phyloP scores from a whole-genome alignment of 768 basidiomycete genomes.

The Sporobolomyces roseus region DNA sequence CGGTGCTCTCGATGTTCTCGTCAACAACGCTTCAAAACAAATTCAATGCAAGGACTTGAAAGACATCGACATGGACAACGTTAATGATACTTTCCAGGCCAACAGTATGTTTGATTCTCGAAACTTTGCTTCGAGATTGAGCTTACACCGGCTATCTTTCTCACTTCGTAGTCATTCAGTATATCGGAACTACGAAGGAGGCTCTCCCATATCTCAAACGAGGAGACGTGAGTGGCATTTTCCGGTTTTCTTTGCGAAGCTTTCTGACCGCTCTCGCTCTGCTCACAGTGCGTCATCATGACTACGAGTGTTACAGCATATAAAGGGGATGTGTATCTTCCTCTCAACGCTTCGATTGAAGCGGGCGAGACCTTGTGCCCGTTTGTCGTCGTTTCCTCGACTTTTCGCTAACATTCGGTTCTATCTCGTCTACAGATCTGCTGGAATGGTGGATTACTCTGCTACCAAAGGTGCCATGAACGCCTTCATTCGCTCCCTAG shows the following conservation, averaged over 20 bases:
- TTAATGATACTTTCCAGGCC: constrained; percentile 58
- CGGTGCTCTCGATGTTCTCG: constrained; percentile 54
- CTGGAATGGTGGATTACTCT: constrained; percentile 53
- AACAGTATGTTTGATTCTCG: no score
- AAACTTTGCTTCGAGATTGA: no score
- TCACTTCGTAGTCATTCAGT: no score
- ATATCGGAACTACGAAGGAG: constrained; percentile 58
- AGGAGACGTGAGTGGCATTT: constrained; percentile 58
- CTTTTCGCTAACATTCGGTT: no score
- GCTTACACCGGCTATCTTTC: no score
- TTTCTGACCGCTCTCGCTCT: no score
- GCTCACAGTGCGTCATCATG: constrained; percentile 64
- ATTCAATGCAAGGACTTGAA: constrained; percentile 46
- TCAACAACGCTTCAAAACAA: constrained; percentile 54
- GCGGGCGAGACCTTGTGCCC: no score
- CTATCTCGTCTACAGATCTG: background rate
- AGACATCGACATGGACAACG: constrained; percentile 53
- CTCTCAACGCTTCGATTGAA: no score
- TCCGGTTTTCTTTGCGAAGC: no score
- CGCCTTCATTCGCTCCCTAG: constrained; percentile 59
- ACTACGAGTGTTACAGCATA: constrained; percentile 61
- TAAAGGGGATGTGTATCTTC: constrained; percentile 43
- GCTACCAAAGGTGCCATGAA: constrained; percentile 59
- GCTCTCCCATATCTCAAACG: constrained; percentile 61
- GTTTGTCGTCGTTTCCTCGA: no score